These are phyloP conservation scores for Phytopythium mirpurense DNA, from an alignment of 352 stramenopile genomes.

Conservation along the genomic window DNA sequence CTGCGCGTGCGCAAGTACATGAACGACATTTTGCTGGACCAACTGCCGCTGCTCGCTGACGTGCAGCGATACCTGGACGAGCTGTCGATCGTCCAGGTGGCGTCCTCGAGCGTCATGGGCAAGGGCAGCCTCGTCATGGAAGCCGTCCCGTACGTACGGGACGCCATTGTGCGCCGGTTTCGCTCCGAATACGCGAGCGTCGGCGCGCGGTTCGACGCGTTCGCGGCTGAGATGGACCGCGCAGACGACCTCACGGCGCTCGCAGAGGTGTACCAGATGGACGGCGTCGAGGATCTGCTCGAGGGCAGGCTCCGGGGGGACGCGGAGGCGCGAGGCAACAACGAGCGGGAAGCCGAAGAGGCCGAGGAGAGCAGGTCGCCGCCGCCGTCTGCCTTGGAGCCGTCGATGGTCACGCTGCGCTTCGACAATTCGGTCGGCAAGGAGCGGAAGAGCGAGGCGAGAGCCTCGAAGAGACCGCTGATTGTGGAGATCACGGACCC, in stretches of 20 bases:
- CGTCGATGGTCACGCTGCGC: conserved; percentile 29
- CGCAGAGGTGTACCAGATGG: conserved; percentile 74
- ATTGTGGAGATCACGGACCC: conserved; percentile 59
- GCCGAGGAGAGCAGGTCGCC: conserved; percentile 6
- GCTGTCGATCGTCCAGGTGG: conserved; percentile 88
- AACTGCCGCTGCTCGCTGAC: conserved; percentile 92
- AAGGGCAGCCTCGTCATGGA: conserved; percentile 75
- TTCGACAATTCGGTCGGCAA: conserved; percentile 26
- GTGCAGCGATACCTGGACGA: conserved; percentile 95
- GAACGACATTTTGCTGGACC: conserved; percentile 92
- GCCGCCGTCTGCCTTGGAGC: conserved; percentile 3
- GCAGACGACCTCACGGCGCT: conserved; percentile 59
- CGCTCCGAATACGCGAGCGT: conserved; percentile 29
- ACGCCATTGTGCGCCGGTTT: conserved; percentile 44
- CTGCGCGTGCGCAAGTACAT: conserved; percentile 94
- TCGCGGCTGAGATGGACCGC: conserved; percentile 36
- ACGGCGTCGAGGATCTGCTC: conserved; percentile 73
- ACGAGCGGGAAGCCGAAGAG: conserved; percentile 8
- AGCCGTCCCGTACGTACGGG: conserved; percentile 60
- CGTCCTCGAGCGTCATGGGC: conserved; percentile 16
- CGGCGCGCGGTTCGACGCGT: conserved; percentile 38
- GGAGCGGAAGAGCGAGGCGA: neutral
- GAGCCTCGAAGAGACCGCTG: conserved; percentile 26
- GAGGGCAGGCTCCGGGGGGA: conserved; percentile 3
- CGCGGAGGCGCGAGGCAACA: conserved; percentile 5